Base-by-base conservation (phyloP, 176 grass and related monocot genomes). In the Zizania latifolia region DNA sequence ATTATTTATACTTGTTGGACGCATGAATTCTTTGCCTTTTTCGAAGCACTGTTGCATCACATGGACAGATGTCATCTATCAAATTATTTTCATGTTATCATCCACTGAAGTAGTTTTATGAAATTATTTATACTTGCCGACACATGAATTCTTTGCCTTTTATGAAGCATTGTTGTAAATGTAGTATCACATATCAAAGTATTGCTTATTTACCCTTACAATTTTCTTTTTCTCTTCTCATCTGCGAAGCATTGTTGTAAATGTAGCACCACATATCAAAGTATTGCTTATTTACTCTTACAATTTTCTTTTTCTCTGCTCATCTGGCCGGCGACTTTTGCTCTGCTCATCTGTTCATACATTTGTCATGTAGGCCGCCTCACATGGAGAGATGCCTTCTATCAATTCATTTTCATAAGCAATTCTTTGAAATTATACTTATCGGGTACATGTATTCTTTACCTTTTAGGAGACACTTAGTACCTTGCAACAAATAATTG, bases 331-430 rank as follows among this genome's bases (percentile, higher is more conserved):
- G 22, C 22, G 10, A 22, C n/a, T 21, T 21, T 53, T 53, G 19
- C 48, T 53, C 48, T 21, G 48, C 22, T 22, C 48, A 53, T 17
- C 19, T 53, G 48, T n/a, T n/a, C 48, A 53, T 53, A 53, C 48
- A 53, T 53, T 53, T 53, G n/a, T 53, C 48, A 53, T 9, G 6
- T 53, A 48, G 44, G 16, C 44, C 48, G n/a, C 6, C 48, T 53
- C n/a, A 53, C 65, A 60, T 80, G 65, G 38, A 7, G 69, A 80
- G 77, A 80, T 70, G 54, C 65, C 65, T 39, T 68, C 19, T 28
- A 10, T 40, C 1, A 8, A 26, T n/a, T n/a, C n/a, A n/a, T n/a
- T n/a, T n/a, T n/a, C n/a, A n/a, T n/a, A n/a, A n/a, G n/a, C n/a
- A n/a, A n/a, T n/a, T n/a, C n/a, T n/a, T n/a, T n/a, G n/a, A n/a